Conservation (phyloP, 371 early-diverging fungal genomes). For the Apophysomyces trapeziformis region DNA sequence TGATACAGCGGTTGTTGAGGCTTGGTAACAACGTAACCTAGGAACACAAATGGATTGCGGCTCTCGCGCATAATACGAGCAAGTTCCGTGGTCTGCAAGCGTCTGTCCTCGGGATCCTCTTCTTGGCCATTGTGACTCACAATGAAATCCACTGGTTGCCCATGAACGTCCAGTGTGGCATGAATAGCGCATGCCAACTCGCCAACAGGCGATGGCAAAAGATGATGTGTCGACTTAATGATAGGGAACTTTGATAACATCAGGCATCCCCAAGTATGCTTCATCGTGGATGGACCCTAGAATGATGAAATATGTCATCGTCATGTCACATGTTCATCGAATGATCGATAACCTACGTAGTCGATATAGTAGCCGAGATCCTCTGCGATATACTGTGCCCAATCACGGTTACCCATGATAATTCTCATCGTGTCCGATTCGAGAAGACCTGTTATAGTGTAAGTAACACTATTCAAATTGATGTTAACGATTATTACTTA, state of each 20-base stretch:
- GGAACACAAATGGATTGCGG: slow-evolving; percentile 77
- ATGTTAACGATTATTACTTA: slow-evolving; percentile 15
- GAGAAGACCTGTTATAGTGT: slow-evolving; percentile 57
- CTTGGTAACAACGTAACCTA: slow-evolving; percentile 83
- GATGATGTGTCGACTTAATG: slow-evolving; percentile 69
- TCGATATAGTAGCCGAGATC: slow-evolving; percentile 79
- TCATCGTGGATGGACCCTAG: slow-evolving; percentile 76
- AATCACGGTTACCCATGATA: slow-evolving; percentile 88
- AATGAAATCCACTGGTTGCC: slow-evolving; percentile 81
- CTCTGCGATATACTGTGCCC: slow-evolving; percentile 81
- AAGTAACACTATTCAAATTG: not conserved
- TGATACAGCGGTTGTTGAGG: slow-evolving; percentile 71
- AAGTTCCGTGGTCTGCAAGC: slow-evolving; percentile 78
- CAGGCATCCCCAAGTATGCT: slow-evolving; percentile 88
- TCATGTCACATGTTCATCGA: not conserved
- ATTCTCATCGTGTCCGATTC: slow-evolving; percentile 83
- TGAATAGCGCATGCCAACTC: slow-evolving; percentile 88
- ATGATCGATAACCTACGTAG: slow-evolving; percentile 52
- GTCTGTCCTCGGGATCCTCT: slow-evolving; percentile 77
- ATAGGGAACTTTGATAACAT: slow-evolving; percentile 89
- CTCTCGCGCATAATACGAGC: slow-evolving; percentile 78
- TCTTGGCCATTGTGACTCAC: slow-evolving; percentile 88
- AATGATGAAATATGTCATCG: not conserved
- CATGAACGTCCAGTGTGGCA: slow-evolving; percentile 83
- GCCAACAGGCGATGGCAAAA: slow-evolving; percentile 82